Base-by-base conservation (phyloP, 1,284 basidiomycete genomes). In the Schizophyllum commune region DNA sequence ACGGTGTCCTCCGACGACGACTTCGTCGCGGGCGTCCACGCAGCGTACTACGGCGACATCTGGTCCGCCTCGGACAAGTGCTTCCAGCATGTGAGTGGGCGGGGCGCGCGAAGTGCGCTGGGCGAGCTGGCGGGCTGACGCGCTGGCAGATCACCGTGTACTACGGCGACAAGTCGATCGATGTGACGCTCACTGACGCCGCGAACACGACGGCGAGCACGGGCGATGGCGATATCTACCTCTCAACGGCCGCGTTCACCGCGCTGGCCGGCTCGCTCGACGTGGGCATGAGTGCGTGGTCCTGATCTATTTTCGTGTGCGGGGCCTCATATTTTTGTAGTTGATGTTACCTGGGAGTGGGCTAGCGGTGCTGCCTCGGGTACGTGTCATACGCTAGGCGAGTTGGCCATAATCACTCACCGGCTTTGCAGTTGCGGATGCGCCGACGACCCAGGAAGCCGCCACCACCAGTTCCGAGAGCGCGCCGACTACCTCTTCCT, bases 181-280 rank as follows among this genome's bases (percentile, higher is more conserved):
- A 64, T 20, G 63, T 64, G 21, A 67, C 65, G 33, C 62, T 67
- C 60, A 62, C 62, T 5, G 66, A 67, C 54, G 58, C 62, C 2
- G 58, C 5, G 0, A 55, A 55, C 53, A 55, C 53, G 9, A 55
- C 20, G 11, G 20, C 27, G 9, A 55, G 9, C 27, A 21, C 53
- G 11, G 53, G 53, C 53, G 21, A 33, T 15, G 63, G 62, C 6
- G 61, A 64, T 22, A 58, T 66, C 0, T 67, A 67, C 32, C 52
- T 67, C 21, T 67, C 66, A n/a, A 52, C 62, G 5, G 59, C 63
- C 6, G 66, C 66, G 2, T 67, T 67, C 63, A 22, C 63, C 55
- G 65, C 63, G 8, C 63, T 67, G 22, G 63, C 53, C n/a, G 63
- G 63, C n/a, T 61, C 62, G 20, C 62, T 67, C 34, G 66, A 63